Evolutionary conservation across 2,329 filamentous ascomycete species (phyloP), one percentile per base, ranked within the genome.

Genomic region (Aspergillaceae sp.): DNA sequence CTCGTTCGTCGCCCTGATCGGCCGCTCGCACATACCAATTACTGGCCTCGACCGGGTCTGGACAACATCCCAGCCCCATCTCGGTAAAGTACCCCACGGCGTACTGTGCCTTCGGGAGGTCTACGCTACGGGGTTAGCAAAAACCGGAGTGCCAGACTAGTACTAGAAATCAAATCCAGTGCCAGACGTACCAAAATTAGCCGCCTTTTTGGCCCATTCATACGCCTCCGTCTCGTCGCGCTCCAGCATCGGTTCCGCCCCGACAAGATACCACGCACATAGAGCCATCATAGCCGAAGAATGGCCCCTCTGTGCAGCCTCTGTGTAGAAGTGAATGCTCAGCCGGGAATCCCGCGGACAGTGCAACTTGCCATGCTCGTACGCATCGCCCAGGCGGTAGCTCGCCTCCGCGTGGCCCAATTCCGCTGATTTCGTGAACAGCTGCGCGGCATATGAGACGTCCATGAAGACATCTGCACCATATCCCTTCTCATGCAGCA

Each of bases 11-110:
- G 41, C 91, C 92, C 42, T 87, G 80, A 55, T 95, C 91, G 10
- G 92, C 91, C 4, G 92, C 92, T 67, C 87, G 87, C 56, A 98
- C 91, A 64, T 98, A 98, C 91, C 90, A 97, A 30, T 95, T 87
- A 61, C 98, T 98, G 56, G 92, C 91, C 66, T 96, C 90, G 38
- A 98, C 78, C n/a, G 91, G 83, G 64, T 98, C 92, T 42, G 88
- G 83, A 34, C 89, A 86, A 65, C 89, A 96, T 42, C 92, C 92
- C 57, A 98, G 96, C 51, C 92, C 92, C 87, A 94, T 95, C 66
- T 98, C 92, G 4, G 90, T 96, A 65, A 98, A 98, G 69, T 96
- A 97, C 40, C 89, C 92, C 26, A 95, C 81, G 0, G 92, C 88
- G 58, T 97, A 98, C 64, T 96, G 82, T n/a, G 92, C 92, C 64